Evolutionary conservation across 2,329 filamentous ascomycete species (phyloP), one percentile per base, ranked within the genome.

Genomic region (Calonectria pseudoturangicola): DNA sequence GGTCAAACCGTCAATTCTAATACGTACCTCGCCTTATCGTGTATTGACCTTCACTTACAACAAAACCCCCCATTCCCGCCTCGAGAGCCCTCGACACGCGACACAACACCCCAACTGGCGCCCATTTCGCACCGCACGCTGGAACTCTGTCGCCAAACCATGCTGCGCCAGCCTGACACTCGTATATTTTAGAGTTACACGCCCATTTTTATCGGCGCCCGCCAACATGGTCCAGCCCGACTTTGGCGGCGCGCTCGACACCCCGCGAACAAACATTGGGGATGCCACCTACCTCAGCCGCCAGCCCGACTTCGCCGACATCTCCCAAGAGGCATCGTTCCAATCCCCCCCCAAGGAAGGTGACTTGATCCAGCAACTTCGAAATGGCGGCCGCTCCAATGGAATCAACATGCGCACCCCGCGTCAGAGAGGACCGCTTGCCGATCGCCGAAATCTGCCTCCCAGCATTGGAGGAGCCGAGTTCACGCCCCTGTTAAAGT

Each of bases 401-500:
- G 89, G 83, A 58, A 85, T 89, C 78, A 92, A 85, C 81, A 85
- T 95, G 75, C 89, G 91, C 79, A 98, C 96, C 66, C 96, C 96
- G 39, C 92, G 93, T 74, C 90, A 90, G 36, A 77, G 94, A 75
- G 91, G 92, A 21, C 92, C 93, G 25, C 89, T 98, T 50, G 90
- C 90, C 73, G 91, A 94, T 83, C 90, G 92, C 77, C 91, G 91
- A 79, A 97, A 95, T 79, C 87, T 95, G 27, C 93, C 93, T 27
- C 87, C 88, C 45, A 89, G 90, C 75, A 85, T 92, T 50, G 90
- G 88, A 54, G 91, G 90, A 67, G 93, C 92, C 78, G 97, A 99
- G 80, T 99, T 99, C 83, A 99, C 97, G 0, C 97, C 97, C 0
- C 87, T 99, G 77, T 91, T 99, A 82, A 98, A 98, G 84, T 95